phyloP scores from a whole-genome alignment of 768 basidiomycete genomes.

The Myochromella boudieri region DNA sequence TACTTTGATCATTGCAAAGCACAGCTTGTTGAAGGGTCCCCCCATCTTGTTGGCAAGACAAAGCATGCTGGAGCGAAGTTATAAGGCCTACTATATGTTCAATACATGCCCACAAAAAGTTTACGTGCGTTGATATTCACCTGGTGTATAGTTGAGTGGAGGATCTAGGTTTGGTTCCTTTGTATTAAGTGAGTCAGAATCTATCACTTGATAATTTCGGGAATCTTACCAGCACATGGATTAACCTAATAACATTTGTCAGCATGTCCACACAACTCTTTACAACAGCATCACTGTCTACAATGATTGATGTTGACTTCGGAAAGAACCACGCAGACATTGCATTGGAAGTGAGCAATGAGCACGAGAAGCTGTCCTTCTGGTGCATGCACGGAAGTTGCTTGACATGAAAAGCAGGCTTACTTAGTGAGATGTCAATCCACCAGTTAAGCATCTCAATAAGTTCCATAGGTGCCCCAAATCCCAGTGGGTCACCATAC shows the following conservation, averaged over 20 bases:
- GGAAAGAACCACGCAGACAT: slow-evolving; percentile 4
- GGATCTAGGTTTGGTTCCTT: not conserved
- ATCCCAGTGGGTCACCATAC: slow-evolving; percentile 10
- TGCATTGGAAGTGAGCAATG: slow-evolving; percentile 9
- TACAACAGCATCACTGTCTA: not conserved
- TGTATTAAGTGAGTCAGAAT: not conserved
- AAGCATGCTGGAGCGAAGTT: too few relatives aligned
- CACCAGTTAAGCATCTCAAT: slow-evolving; percentile 12
- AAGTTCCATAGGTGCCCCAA: slow-evolving; percentile 10
- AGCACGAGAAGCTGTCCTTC: slow-evolving; percentile 11
- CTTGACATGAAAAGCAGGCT: not conserved
- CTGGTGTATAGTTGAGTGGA: too few relatives aligned
- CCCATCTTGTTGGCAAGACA: too few relatives aligned
- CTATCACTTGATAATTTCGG: not conserved
- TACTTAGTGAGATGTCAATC: slow-evolving; percentile 4
- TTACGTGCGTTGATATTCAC: too few relatives aligned
- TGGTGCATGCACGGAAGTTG: slow-evolving; percentile 1
- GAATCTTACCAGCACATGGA: not conserved
- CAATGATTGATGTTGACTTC: not conserved
- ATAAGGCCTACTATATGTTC: too few relatives aligned
- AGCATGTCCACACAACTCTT: not conserved
- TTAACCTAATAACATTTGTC: not conserved
- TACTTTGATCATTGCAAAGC: too few relatives aligned
- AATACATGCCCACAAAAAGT: too few relatives aligned
- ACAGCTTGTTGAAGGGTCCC: too few relatives aligned